phyloP scores from a whole-genome alignment of 1,284 basidiomycete genomes.

The Ustilago xerochloae region DNA sequence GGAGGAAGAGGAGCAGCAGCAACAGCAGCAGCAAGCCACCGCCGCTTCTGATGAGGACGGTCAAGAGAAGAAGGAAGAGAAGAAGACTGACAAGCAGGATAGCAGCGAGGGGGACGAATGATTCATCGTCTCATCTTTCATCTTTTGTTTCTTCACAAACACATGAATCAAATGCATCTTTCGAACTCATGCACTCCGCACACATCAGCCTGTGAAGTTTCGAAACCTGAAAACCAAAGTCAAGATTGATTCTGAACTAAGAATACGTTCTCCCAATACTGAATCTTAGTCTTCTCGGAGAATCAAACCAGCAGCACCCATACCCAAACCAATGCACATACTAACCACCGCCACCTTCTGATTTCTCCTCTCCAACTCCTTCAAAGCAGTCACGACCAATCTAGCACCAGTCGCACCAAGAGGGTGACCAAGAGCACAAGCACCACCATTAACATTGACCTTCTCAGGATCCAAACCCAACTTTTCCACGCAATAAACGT shows the following conservation, averaged over 20 bases:
- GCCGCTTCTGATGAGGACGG: no score
- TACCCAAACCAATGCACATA: slow-evolving; percentile 82
- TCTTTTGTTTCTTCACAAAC: no score
- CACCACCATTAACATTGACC: slow-evolving; percentile 83
- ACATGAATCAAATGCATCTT: no score
- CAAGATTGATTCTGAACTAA: not conserved
- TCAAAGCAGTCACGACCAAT: slow-evolving; percentile 86
- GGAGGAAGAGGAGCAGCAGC: slow-evolving; percentile 8
- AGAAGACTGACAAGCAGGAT: no score
- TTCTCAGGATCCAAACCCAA: slow-evolving; percentile 77
- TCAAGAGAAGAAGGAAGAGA: no score
- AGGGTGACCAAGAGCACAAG: slow-evolving; percentile 88
- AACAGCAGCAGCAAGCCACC: not conserved
- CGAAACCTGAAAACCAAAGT: not conserved
- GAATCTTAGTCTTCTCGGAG: slow-evolving; percentile 71
- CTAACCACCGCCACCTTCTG: slow-evolving; percentile 84
- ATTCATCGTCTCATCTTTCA: no score
- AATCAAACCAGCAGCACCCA: slow-evolving; percentile 85
- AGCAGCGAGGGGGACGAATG: no score
- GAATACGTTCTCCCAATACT: no score
- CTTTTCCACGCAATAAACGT: slow-evolving; percentile 77
- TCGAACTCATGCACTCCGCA: no score
- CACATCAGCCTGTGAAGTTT: no score
- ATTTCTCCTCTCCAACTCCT: slow-evolving; percentile 80
- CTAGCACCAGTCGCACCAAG: slow-evolving; percentile 87